These are phyloP conservation scores for Tillandsia fasciculata DNA, from an alignment of 176 grass and related monocot species.

Conservation along the genomic window DNA sequence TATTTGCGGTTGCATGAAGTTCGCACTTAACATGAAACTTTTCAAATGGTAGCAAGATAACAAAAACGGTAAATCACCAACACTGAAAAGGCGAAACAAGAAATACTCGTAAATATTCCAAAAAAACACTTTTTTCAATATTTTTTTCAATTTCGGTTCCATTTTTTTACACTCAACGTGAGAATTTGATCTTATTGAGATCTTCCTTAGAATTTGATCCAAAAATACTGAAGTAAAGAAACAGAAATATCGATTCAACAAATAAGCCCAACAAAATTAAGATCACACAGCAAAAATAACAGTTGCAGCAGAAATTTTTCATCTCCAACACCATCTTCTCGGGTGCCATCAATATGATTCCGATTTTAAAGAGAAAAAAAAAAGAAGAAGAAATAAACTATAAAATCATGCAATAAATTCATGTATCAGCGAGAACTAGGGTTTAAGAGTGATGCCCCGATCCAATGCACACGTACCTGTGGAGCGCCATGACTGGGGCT, in stretches of 20 bases:
- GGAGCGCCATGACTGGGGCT: background rate
- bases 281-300: background rate
- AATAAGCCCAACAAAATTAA: background rate
- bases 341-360: background rate
- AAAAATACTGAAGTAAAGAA: too few relatives aligned
- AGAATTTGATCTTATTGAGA: too few relatives aligned
- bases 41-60: too few relatives aligned
- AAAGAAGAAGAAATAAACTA: background rate
- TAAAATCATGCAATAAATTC: background rate
- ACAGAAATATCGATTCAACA: background rate
- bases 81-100: too few relatives aligned
- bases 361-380: background rate
- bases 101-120: too few relatives aligned
- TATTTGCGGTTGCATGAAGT: too few relatives aligned
- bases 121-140: too few relatives aligned
- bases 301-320: background rate
- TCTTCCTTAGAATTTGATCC: too few relatives aligned
- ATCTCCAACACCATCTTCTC: background rate
- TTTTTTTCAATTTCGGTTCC: too few relatives aligned
- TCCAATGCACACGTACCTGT: slow-evolving; percentile 25
- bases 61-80: too few relatives aligned
- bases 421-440: background rate
- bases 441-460: background rate
- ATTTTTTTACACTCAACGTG: too few relatives aligned
- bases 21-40: too few relatives aligned